These are phyloP conservation scores for Gossypium rotundifolium DNA, from an alignment of 345 rosid species.

Conservation along the genomic window DNA sequence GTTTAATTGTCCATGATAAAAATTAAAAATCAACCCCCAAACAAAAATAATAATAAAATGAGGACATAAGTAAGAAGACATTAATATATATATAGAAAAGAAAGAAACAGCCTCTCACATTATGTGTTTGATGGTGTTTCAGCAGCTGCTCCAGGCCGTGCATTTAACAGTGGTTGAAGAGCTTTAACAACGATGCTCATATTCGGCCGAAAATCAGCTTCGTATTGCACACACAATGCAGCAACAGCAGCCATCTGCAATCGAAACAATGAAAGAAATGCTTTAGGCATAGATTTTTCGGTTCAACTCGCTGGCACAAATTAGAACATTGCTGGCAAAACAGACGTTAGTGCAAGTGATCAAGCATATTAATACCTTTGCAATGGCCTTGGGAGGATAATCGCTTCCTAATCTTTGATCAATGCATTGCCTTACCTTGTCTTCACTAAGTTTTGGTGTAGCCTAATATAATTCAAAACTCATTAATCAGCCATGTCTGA, in stretches of 20 bases:
- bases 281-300: neutral
- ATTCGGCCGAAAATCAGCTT: conserved; percentile 94
- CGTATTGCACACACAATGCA: conserved; percentile 89
- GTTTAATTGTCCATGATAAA: neutral
- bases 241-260: conserved; percentile 89
- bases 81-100: neutral
- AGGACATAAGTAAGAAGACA: neutral
- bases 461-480: conserved; percentile 41
- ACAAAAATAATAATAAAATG: neutral
- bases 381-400: conserved; percentile 93
- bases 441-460: conserved; percentile 91
- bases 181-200: conserved; percentile 99
- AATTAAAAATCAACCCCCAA: neutral
- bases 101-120: conserved; percentile 12
- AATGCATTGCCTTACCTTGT: conserved; percentile 88
- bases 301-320: neutral
- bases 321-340: neutral
- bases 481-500: neutral
- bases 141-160: conserved; percentile 58
- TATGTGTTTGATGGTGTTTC: conserved; percentile 36
- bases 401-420: conserved; percentile 89
- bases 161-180: conserved; percentile 71
- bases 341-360: neutral
- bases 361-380: conserved; percentile 53
- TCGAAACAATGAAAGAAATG: neutral